Percentiles rank a stretch among this genome's conserved stretches.
Evolutionary conservation across 148 eudicot genomes (phyloP).

Genomic region (Rhododendron griersonianum): DNA sequence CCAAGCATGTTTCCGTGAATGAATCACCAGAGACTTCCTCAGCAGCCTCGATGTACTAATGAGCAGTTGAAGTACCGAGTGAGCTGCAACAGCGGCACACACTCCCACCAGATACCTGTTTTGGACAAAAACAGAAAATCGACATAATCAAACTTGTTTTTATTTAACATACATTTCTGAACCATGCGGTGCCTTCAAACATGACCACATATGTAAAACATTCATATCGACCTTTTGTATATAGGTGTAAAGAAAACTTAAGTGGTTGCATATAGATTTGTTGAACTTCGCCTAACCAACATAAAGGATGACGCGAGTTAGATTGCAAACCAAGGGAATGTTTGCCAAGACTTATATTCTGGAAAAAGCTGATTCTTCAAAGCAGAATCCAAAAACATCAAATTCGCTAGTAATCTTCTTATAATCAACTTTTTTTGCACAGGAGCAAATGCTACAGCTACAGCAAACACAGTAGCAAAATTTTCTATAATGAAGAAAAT

Average conservation of each 20-base stretch:
- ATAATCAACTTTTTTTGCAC: no score
- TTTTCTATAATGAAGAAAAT: no score
- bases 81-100: constrained; percentile 60
- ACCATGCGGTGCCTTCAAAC: neutral
- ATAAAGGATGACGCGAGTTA: no score
- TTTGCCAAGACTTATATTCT: neutral
- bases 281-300: no score
- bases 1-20: constrained; percentile 76
- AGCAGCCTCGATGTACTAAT: constrained; percentile 41
- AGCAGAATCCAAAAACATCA: neutral
- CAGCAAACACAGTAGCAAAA: neutral
- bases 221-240: neutral
- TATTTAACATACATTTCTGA: neutral
- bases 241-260: neutral
- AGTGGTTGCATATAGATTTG: neutral
- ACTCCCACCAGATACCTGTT: constrained; percentile 83
- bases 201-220: neutral
- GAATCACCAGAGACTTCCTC: constrained; percentile 42
- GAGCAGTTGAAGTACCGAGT: constrained; percentile 67
- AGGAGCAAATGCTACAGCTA: neutral
- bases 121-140: neutral
- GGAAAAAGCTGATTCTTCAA: neutral
- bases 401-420: no score
- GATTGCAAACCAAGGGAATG: neutral
- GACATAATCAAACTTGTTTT: neutral